A percentile compares a stretch with the other conserved stretches of the same genome.
phyloP scores from a whole-genome alignment of 169 alveolate genomes.

The Plasmodium fragile region DNA sequence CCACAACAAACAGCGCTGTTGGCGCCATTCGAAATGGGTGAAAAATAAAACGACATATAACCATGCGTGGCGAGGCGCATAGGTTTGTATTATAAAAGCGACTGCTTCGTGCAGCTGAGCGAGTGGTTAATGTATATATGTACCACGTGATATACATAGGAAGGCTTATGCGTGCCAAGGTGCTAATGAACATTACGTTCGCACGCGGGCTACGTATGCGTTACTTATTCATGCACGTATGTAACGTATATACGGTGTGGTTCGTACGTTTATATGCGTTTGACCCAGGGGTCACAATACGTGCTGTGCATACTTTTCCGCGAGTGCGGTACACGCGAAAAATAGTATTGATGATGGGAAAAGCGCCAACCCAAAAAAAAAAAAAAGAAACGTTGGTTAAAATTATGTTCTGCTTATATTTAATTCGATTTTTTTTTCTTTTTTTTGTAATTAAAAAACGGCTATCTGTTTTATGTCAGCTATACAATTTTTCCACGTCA shows the following conservation, averaged over 20 bases:
- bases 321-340: neutral
- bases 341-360: neutral
- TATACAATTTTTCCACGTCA: neutral
- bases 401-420: neutral
- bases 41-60: neutral
- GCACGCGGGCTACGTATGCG: neutral
- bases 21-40: neutral
- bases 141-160: neutral
- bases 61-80: neutral
- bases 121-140: neutral
- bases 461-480: constrained; percentile 3
- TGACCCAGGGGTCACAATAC: neutral
- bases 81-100: neutral
- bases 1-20: neutral
- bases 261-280: neutral
- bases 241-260: neutral
- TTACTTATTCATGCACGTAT: neutral
- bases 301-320: neutral
- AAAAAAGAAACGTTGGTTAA: neutral
- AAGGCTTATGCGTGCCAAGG: neutral
- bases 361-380: neutral
- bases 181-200: neutral
- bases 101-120: neutral
- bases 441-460: neutral
- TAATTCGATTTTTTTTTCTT: neutral